Conservation (phyloP, 768 basidiomycete genomes). For the Agaricus blazei region DNA sequence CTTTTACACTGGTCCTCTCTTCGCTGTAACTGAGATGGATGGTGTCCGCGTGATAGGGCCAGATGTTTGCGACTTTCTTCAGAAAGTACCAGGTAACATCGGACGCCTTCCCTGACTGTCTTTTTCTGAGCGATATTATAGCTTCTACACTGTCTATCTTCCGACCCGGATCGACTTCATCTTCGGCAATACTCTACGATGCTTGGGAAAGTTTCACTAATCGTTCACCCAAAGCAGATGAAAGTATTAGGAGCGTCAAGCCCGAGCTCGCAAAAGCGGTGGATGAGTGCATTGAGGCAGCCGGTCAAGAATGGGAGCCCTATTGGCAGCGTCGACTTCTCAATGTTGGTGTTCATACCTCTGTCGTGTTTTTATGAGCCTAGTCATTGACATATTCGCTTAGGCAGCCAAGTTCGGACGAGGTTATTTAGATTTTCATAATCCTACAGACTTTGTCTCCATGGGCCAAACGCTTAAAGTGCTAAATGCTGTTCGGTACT, state of each 20-base stretch:
- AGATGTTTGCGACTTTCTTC: slow-evolving; percentile 81
- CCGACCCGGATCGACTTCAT: slow-evolving; percentile 87
- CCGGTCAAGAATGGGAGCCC: slow-evolving; percentile 87
- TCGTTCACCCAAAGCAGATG: slow-evolving; percentile 88
- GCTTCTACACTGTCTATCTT: slow-evolving; percentile 81
- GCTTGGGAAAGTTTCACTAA: slow-evolving; percentile 85
- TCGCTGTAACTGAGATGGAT: slow-evolving; percentile 83
- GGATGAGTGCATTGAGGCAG: slow-evolving; percentile 90
- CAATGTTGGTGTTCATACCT: slow-evolving; percentile 46
- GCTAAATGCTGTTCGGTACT: slow-evolving; percentile 86
- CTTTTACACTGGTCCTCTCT: slow-evolving; percentile 68
- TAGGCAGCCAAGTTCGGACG: slow-evolving; percentile 97
- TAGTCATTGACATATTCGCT: neutral
- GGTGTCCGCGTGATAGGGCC: slow-evolving; percentile 82
- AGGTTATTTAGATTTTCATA: slow-evolving; percentile 88
- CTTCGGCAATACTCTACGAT: slow-evolving; percentile 88
- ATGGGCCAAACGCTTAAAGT: slow-evolving; percentile 94
- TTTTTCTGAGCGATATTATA: slow-evolving; percentile 21
- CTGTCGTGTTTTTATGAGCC: neutral
- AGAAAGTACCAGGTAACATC: slow-evolving; percentile 81
- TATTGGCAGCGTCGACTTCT: slow-evolving; percentile 85
- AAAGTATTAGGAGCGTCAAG: slow-evolving; percentile 83
- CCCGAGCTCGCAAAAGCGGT: slow-evolving; percentile 84
- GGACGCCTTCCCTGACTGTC: neutral
- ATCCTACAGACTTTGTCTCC: slow-evolving; percentile 86